Evolutionary conservation across 1,139 yeast species (phyloP).

Genomic region (Nakaseomyces uthaithaninus): DNA sequence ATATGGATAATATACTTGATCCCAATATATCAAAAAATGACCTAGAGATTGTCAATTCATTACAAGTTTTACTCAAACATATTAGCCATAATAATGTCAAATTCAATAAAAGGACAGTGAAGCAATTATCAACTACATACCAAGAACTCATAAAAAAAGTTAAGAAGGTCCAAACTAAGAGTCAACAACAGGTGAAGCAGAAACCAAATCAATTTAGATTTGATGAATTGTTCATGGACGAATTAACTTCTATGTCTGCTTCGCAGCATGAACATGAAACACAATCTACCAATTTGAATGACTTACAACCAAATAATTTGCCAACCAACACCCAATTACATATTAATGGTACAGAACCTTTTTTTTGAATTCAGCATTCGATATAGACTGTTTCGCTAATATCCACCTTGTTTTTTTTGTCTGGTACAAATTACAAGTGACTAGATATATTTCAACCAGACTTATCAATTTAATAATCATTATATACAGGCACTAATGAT

Average conservation of each 20-base stretch:
- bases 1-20: neutral
- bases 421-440: neutral
- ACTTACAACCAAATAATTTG: neutral
- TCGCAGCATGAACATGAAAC: neutral
- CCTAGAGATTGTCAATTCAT: conserved; percentile 4
- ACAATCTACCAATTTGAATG: neutral
- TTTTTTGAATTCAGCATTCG: neutral
- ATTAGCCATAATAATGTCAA: conserved; percentile 1
- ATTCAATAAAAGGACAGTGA: conserved; percentile 4
- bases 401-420: neutral
- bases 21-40: neutral
- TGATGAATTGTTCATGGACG: conserved; percentile 3
- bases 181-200: neutral
- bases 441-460: neutral
- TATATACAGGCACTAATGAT: no score
- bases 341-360: neutral
- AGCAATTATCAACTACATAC: conserved; percentile 3
- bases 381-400: neutral
- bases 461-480: no score
- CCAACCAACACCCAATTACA: neutral
- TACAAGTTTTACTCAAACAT: neutral
- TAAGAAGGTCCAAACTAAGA: conserved; percentile 3
- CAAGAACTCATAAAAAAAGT: conserved; percentile 4
- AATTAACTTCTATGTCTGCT: neutral
- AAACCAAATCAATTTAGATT: conserved; percentile 5